Evolutionary conservation across 192 early-diverging fungal species (phyloP), one percentile per base, ranked within the genome.

Genomic region (Glomus cerebriforme): DNA sequence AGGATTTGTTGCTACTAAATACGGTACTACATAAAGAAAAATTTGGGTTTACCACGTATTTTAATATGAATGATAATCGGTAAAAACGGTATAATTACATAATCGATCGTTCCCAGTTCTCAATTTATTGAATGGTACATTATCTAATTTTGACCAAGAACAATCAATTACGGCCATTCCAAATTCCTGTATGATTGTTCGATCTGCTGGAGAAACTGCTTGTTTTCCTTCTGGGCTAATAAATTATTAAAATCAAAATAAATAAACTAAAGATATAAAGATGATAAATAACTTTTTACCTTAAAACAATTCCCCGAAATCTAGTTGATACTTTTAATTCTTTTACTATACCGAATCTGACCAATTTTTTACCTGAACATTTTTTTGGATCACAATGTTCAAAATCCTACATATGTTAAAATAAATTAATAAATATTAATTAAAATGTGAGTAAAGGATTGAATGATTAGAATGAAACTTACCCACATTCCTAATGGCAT

Each of bases 371-470:
- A 68, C 98, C 97, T 3, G 95, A 97, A 85, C 97, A 98, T 22
- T 97, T 91, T 84, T 98, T 97, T 1, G 98, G 98, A 82, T 99
- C 98, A 86, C 97, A 99, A 82, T 99, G 98, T 74, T 94, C 95
- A 88, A 99, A 99, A 84, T 99, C 98, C 95, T 87, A 45, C 47
- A 24, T 62, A 39, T 59, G 64, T n/a, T n/a, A 37, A 8, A 70
- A 63, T 43, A 27, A 15, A 66, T 34, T 59, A 54, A 24, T 0
- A 24, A 76, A 35, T 10, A 43, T 64, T 12, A 10, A 10, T 26
- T 43, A 71, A 34, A 47, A 4, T 24, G 9, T 29, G 19, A 13
- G 2, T 47, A 15, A 26, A 19, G 15, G 68, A 9, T 59, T 43
- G 39, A 12, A 12, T 43, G 9, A 26, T 37, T 10, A 29, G 39